These are phyloP conservation scores for Dichotomopilus funicola DNA, from an alignment of 2,329 filamentous ascomycete species.

Conservation along the genomic window DNA sequence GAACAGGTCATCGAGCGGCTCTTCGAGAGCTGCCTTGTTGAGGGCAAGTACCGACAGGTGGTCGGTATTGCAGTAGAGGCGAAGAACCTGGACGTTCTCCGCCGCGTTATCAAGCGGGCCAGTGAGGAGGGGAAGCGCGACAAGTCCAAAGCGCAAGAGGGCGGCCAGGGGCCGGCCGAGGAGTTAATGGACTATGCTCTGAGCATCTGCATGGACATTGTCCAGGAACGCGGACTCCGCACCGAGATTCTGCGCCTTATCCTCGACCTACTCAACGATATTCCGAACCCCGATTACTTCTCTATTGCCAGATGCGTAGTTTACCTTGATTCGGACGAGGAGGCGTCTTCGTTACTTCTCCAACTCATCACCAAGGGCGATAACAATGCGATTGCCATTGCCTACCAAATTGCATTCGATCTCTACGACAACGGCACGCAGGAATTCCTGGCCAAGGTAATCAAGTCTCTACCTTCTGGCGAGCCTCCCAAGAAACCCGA, in stretches of 20 bases:
- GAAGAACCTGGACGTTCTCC: slow-evolving; percentile 81
- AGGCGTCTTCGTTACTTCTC: slow-evolving; percentile 80
- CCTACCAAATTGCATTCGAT: slow-evolving; percentile 97
- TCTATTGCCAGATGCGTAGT: slow-evolving; percentile 97
- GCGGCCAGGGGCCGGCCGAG: slow-evolving; percentile 59
- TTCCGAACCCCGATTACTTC: slow-evolving; percentile 91
- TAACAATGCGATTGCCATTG: slow-evolving; percentile 70
- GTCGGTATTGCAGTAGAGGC: slow-evolving; percentile 96
- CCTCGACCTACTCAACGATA: slow-evolving; percentile 89
- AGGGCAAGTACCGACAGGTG: slow-evolving; percentile 88
- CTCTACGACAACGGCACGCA: slow-evolving; percentile 98
- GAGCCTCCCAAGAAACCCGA: slow-evolving; percentile 39
- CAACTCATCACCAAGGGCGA: slow-evolving; percentile 77
- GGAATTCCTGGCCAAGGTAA: slow-evolving; percentile 87
- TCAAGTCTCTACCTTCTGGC: slow-evolving; percentile 64
- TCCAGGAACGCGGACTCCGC: slow-evolving; percentile 84
- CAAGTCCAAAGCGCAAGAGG: slow-evolving; percentile 52
- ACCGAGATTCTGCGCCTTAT: slow-evolving; percentile 82
- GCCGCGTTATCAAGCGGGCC: slow-evolving; percentile 80
- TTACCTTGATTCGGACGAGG: slow-evolving; percentile 84
- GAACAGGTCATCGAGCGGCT: slow-evolving; percentile 80
- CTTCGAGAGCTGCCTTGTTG: slow-evolving; percentile 81
- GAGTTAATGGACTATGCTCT: slow-evolving; percentile 96
- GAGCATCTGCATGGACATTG: slow-evolving; percentile 94
- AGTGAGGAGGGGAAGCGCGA: slow-evolving; percentile 73